phyloP scores from a whole-genome alignment of 2,329 filamentous ascomycete genomes.

The Metarhizium guizhouense region DNA sequence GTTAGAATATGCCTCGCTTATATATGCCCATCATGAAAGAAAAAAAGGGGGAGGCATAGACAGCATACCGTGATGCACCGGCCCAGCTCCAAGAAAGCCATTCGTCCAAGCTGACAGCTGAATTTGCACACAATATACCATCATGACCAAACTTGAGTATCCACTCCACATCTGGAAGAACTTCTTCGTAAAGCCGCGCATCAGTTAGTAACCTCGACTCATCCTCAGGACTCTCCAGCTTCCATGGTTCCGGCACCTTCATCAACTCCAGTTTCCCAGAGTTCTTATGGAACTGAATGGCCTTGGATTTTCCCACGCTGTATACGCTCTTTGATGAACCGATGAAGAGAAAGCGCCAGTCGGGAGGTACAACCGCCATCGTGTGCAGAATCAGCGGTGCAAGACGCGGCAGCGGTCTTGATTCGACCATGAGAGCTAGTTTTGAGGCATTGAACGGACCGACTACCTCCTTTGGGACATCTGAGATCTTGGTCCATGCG shows the following conservation, averaged over 20 bases:
- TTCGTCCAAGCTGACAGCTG: conserved; percentile 39
- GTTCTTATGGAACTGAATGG: conserved; percentile 38
- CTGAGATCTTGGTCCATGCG: conserved; percentile 29
- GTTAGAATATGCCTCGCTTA: background rate
- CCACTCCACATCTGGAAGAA: conserved; percentile 42
- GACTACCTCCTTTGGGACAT: conserved; percentile 21
- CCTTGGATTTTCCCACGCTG: conserved; percentile 33
- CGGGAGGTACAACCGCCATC: conserved; percentile 41
- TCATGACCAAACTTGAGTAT: conserved; percentile 46
- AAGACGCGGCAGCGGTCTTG: conserved; percentile 36
- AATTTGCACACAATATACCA: conserved; percentile 47
- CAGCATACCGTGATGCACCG: conserved; percentile 36
- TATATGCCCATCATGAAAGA: too few relatives aligned
- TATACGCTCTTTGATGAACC: conserved; percentile 39
- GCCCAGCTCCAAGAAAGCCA: conserved; percentile 48
- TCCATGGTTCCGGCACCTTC: conserved; percentile 38
- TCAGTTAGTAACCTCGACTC: conserved; percentile 41
- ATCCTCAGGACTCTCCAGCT: conserved; percentile 36
- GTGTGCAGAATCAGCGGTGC: conserved; percentile 42
- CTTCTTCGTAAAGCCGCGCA: conserved; percentile 41
- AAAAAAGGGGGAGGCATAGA: background rate
- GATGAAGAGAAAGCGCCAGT: conserved; percentile 46
- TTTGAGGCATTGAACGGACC: conserved; percentile 36
- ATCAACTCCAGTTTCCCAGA: conserved; percentile 43
- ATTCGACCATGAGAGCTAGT: conserved; percentile 43